A percentile compares a stretch with the other conserved stretches of the same genome.
These are phyloP conservation scores for Aspergillus latus DNA, from an alignment of 2,329 filamentous ascomycete species.

Conservation along the genomic window DNA sequence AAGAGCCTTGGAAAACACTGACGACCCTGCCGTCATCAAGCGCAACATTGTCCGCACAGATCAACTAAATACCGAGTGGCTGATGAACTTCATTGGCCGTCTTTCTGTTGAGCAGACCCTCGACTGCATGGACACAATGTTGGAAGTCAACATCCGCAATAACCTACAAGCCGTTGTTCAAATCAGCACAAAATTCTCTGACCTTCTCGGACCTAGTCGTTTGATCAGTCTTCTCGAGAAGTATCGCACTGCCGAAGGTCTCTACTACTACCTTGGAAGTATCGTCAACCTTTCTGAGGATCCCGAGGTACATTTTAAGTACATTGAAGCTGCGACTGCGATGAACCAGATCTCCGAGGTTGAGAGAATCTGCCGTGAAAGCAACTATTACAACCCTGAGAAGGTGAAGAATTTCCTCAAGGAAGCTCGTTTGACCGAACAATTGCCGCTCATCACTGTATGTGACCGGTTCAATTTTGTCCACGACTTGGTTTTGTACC, in stretches of 20 bases:
- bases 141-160: conserved; percentile 93
- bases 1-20: conserved; percentile 90
- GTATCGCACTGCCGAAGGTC: conserved; percentile 93
- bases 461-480: conserved; percentile 99
- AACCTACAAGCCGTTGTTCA: conserved; percentile 94
- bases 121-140: conserved; percentile 93
- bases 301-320: conserved; percentile 96
- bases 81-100: conserved; percentile 88
- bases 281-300: conserved; percentile 97
- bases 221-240: conserved; percentile 95
- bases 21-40: conserved; percentile 87
- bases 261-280: conserved; percentile 97
- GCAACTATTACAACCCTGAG: conserved; percentile 83
- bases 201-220: conserved; percentile 81
- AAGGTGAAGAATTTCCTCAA: conserved; percentile 99
- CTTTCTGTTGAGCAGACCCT: conserved; percentile 93
- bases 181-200: conserved; percentile 96
- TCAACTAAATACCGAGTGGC: conserved; percentile 86
- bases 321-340: conserved; percentile 93
- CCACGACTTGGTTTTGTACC: conserved; percentile 90
- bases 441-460: conserved; percentile 94
- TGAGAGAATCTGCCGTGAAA: conserved; percentile 94
- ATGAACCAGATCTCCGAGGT: conserved; percentile 95
- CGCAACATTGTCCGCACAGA: conserved; percentile 80
- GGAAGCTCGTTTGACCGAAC: conserved; percentile 87